These are phyloP conservation scores for Forsythia suspensa DNA, from an alignment of 257 asterid species.

Conservation along the genomic window DNA sequence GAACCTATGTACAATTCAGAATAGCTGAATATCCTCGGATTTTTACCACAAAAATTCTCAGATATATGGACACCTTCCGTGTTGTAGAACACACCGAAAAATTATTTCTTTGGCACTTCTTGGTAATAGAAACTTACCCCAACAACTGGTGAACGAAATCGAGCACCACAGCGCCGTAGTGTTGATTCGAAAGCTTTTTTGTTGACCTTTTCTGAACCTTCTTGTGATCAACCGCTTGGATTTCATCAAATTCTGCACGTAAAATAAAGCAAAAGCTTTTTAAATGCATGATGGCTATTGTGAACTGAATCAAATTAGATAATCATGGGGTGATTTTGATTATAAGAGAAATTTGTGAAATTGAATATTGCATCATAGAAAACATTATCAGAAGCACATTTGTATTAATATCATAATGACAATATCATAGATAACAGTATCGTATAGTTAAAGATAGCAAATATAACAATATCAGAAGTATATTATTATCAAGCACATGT, in stretches of 20 bases:
- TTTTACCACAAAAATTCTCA: slow-evolving; percentile 45
- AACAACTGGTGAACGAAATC: slow-evolving; percentile 35
- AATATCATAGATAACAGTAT: too few species aligned
- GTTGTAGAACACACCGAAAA: slow-evolving; percentile 51
- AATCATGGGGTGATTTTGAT: too few species aligned
- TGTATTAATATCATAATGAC: too few species aligned
- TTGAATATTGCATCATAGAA: too few species aligned
- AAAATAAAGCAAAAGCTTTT: slow-evolving; percentile 64
- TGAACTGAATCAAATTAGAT: too few species aligned
- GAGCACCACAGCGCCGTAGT: slow-evolving; percentile 33
- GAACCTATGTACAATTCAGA: slow-evolving; percentile 87
- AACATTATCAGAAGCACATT: too few species aligned
- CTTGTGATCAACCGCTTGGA: slow-evolving; percentile 12
- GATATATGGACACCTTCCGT: slow-evolving; percentile 67
- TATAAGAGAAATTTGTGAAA: too few species aligned
- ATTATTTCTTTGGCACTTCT: slow-evolving; percentile 11
- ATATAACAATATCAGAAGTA: too few species aligned
- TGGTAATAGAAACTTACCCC: slow-evolving; percentile 37
- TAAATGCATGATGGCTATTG: slow-evolving; percentile 53
- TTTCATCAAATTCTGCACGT: slow-evolving; percentile 48
- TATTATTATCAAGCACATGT: too few species aligned
- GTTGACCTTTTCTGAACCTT: slow-evolving; percentile 1
- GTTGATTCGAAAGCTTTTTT: slow-evolving; percentile 26
- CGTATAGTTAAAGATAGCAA: too few species aligned
- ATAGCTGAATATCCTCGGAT: slow-evolving; percentile 78